phyloP scores from a whole-genome alignment of 768 basidiomycete species.

The Neoboletus subvelutipes region DNA sequence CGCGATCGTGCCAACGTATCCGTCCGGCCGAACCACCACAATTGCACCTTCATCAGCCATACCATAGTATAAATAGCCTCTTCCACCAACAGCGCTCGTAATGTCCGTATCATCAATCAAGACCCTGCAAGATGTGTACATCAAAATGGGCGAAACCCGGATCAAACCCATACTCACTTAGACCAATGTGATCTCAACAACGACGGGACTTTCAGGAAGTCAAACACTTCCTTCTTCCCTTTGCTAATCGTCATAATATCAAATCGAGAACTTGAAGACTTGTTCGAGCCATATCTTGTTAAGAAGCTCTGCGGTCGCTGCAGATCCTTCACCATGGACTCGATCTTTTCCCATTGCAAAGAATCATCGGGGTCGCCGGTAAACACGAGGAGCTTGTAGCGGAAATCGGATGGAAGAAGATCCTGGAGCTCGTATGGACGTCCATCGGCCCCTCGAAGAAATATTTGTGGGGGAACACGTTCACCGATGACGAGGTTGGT shows the following conservation, averaged over 20 bases:
- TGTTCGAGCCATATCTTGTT: conserved; percentile 19
- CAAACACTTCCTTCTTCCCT: conserved; percentile 34
- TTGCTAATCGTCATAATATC: conserved; percentile 29
- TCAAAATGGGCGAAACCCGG: neutral
- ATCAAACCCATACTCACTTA: conserved; percentile 32
- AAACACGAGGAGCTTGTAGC: conserved; percentile 51
- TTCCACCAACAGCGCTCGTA: conserved; percentile 45
- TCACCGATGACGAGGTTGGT: conserved; percentile 45
- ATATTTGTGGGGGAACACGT: conserved; percentile 48
- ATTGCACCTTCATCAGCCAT: conserved; percentile 29
- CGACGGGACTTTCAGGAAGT: conserved; percentile 33
- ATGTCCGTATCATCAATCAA: conserved; percentile 57
- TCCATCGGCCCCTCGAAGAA: conserved; percentile 47
- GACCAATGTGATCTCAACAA: conserved; percentile 42
- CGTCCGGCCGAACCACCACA: conserved; percentile 37
- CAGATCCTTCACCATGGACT: conserved; percentile 30
- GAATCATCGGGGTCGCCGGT: conserved; percentile 33
- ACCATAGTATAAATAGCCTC: conserved; percentile 58
- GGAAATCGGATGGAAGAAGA: conserved; percentile 44
- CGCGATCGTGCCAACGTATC: conserved; percentile 59
- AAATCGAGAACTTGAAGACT: conserved; percentile 29
- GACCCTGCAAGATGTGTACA: conserved; percentile 40
- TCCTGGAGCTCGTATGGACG: conserved; percentile 51
- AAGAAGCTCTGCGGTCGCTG: conserved; percentile 29
- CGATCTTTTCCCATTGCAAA: conserved; percentile 24